These are phyloP conservation scores for Apiosordaria backusii DNA, from an alignment of 495 filamentous ascomycete genomes.

Conservation along the genomic window DNA sequence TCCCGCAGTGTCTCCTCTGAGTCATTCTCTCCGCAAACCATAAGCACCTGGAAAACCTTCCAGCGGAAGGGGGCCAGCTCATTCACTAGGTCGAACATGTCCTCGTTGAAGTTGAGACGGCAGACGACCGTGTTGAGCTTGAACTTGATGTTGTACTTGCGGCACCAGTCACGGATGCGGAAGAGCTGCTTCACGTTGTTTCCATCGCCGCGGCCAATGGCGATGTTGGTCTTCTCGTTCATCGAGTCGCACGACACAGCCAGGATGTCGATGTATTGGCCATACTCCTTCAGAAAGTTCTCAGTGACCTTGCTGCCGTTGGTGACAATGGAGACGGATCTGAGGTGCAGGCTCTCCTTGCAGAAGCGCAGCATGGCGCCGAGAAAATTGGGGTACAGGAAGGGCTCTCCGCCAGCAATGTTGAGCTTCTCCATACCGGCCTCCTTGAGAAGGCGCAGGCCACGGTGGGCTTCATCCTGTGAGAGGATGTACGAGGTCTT, in stretches of 20 bases:
- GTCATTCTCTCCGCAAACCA: conserved; percentile 56
- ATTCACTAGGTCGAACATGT: conserved; percentile 49
- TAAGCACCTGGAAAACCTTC: conserved; percentile 58
- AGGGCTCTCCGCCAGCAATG: conserved; percentile 59
- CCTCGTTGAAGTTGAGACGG: conserved; percentile 49
- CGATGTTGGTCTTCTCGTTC: conserved; percentile 48
- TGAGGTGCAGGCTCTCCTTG: conserved; percentile 48
- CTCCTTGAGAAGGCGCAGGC: conserved; percentile 43
- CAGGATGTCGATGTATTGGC: conserved; percentile 50
- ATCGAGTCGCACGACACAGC: conserved; percentile 59
- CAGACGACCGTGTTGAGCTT: conserved; percentile 60
- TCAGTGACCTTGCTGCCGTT: conserved; percentile 18
- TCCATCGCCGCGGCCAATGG: conserved; percentile 50
- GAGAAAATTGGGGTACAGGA: conserved; percentile 48
- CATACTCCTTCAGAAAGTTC: conserved; percentile 32
- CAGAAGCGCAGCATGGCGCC: conserved; percentile 47
- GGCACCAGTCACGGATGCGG: conserved; percentile 44
- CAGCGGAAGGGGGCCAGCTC: conserved; percentile 52
- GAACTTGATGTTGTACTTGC: conserved; percentile 49
- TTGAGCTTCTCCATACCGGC: conserved; percentile 59
- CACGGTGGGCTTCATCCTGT: conserved; percentile 40
- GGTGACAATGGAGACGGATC: conserved; percentile 23
- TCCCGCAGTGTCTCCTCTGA: conserved; percentile 42
- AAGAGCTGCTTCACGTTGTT: conserved; percentile 45
- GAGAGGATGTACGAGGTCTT: conserved; percentile 31